phyloP scores from a whole-genome alignment of 2,329 filamentous ascomycete species.

The Trichophyton schoenleinii region DNA sequence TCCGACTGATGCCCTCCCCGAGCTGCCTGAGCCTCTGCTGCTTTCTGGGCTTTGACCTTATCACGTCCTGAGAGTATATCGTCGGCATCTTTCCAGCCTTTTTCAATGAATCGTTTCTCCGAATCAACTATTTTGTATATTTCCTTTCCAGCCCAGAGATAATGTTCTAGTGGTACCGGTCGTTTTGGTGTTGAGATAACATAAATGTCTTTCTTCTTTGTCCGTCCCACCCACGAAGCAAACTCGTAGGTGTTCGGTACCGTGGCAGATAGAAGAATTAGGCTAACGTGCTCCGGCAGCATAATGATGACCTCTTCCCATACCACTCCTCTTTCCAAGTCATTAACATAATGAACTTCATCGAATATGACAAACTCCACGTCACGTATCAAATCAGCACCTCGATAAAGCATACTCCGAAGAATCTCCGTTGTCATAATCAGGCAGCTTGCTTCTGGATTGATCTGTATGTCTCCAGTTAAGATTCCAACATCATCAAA shows the following conservation, averaged over 20 bases:
- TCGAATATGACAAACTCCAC: conserved; percentile 99
- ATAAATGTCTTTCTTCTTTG: conserved; percentile 97
- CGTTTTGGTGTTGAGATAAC: conserved; percentile 95
- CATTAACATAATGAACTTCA: conserved; percentile 97
- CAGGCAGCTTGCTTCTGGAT: conserved; percentile 89
- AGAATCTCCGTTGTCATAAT: conserved; percentile 99
- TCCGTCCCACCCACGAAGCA: conserved; percentile 93
- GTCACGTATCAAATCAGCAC: conserved; percentile 88
- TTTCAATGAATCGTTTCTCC: conserved; percentile 81
- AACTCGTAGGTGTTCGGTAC: conserved; percentile 97
- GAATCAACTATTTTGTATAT: conserved; percentile 91
- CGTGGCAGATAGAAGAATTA: conserved; percentile 89
- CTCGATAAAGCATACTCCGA: conserved; percentile 93
- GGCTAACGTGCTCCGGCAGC: conserved; percentile 90
- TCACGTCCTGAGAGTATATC: conserved; percentile 68
- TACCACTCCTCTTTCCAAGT: conserved; percentile 86
- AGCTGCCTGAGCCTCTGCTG: conserved; percentile 39
- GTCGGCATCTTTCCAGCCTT: conserved; percentile 90
- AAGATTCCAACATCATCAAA: conserved; percentile 96
- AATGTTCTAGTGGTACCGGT: conserved; percentile 89
- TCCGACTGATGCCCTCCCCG: conserved; percentile 40
- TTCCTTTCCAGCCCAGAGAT: conserved; percentile 84
- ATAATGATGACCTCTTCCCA: conserved; percentile 99
- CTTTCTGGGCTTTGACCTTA: conserved; percentile 49
- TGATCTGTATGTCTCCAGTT: conserved; percentile 95